Conservation (phyloP, 192 early-diverging fungal genomes). For the Powellomyces hirtus region DNA sequence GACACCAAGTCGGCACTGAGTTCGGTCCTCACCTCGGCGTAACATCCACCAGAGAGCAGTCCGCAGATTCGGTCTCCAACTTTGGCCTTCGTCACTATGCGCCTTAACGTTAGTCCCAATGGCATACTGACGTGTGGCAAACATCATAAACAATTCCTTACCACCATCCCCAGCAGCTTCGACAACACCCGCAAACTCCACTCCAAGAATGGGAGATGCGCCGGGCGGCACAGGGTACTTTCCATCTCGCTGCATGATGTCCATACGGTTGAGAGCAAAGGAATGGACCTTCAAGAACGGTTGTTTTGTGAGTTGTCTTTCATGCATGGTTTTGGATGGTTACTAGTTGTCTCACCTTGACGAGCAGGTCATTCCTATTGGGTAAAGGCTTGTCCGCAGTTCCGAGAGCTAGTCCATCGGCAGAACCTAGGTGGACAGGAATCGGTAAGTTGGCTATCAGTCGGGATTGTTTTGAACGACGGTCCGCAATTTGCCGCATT, state of each 20-base stretch:
- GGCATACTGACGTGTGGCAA: background rate
- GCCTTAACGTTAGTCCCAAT: background rate
- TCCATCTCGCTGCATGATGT: conserved; percentile 71
- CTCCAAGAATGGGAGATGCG: conserved; percentile 67
- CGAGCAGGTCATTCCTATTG: conserved; percentile 25
- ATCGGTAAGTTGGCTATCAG: no score
- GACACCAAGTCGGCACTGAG: no score
- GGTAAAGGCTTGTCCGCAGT: conserved; percentile 18
- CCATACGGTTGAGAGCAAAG: conserved; percentile 77
- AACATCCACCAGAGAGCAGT: conserved; percentile 69
- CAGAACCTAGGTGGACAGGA: background rate
- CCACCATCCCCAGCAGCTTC: conserved; percentile 44
- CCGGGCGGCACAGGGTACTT: conserved; percentile 63
- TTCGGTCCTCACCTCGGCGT: conserved; percentile 55
- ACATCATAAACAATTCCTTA: no score
- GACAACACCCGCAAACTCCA: conserved; percentile 70
- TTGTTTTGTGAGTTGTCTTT: background rate
- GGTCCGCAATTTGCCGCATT: no score
- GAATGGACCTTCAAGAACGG: conserved; percentile 38
- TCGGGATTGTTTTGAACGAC: no score
- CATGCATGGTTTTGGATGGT: background rate
- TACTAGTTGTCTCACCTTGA: conserved; percentile 20
- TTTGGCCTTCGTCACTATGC: conserved; percentile 44
- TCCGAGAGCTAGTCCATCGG: conserved; percentile 4
- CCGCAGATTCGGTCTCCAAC: conserved; percentile 79